Evolutionary conservation across 2,329 filamentous ascomycete genomes (phyloP), one percentile per base, ranked within the genome.

Genomic region (Helminthosporium solani): DNA sequence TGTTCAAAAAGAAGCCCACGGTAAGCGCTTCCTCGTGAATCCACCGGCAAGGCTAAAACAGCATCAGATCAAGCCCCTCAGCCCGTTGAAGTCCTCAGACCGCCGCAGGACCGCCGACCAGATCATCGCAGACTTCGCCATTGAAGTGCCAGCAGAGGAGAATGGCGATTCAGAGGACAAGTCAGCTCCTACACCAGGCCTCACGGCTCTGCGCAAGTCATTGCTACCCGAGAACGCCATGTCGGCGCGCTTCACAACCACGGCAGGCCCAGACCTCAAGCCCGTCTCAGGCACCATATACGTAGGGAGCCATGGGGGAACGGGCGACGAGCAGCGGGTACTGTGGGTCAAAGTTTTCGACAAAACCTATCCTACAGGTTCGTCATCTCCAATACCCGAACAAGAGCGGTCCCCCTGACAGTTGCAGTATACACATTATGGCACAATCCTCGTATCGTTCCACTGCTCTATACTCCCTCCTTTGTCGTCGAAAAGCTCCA

Each of bases 1-100:
- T 84, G 81, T 84, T 84, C 70, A 83, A 83, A 64, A 84, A 84
- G 68, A 84, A 83, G 67, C 80, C 81, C 14, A 79, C 76, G 37
- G 79, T 81, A 64, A 21, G 54, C 42, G 23, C 19, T 33, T n/a
- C 27, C 6, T 20, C 9, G 7, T 7, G n/a, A 16, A 35, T 9
- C 14, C 27, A 16, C 11, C 36, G 11, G 18, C 15, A 14, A 12
- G 33, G 44, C 43, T 56, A 20, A 62, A 37, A n/a, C 15, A 3
- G n/a, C 7, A 5, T 15, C n/a, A 83, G 76, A 80, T 87, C 73
- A 87, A 87, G 72, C 81, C 84, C 15, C 73, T 85, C 11, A 77
- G 83, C 3, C 82, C 84, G 33, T 70, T 87, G 42, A 79, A 84
- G 44, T 86, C 83, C 4, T 86, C 83, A 2, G 84, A 87, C 58